Conservation (phyloP, 495 filamentous ascomycete genomes). For the Corynascus novoguineensis region DNA sequence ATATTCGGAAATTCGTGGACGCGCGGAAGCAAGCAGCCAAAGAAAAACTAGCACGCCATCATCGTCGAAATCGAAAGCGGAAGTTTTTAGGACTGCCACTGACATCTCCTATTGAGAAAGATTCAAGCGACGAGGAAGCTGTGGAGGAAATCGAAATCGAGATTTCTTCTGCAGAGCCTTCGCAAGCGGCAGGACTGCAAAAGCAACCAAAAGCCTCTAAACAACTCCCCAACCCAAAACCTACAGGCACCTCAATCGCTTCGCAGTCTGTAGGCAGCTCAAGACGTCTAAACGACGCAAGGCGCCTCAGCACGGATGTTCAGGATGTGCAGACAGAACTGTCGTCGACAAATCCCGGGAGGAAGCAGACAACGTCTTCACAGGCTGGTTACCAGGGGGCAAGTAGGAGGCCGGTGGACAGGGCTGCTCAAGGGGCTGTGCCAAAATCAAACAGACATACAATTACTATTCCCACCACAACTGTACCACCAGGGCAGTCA, state of each 20-base stretch:
- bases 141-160: slow-evolving; percentile 9
- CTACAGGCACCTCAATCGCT: neutral
- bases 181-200: neutral
- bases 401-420: slow-evolving; percentile 19
- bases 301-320: neutral
- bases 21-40: slow-evolving; percentile 21
- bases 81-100: slow-evolving; percentile 31
- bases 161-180: neutral
- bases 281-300: neutral
- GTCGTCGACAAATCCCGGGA: slow-evolving; percentile 3
- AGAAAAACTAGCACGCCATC: slow-evolving; percentile 40
- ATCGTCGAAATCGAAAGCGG: slow-evolving; percentile 44
- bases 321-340: neutral
- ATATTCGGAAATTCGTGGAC: slow-evolving; percentile 44
- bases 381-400: slow-evolving; percentile 30
- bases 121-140: slow-evolving; percentile 22
- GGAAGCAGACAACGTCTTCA: neutral
- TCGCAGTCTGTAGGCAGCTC: neutral
- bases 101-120: slow-evolving; percentile 18
- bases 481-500: neutral
- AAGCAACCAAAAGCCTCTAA: slow-evolving; percentile 11
- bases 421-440: neutral
- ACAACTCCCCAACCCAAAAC: neutral
- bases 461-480: neutral
- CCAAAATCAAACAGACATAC: slow-evolving; percentile 7